Conservation (phyloP, 805 yeast species). For the Citeromyces nyonsensis region DNA sequence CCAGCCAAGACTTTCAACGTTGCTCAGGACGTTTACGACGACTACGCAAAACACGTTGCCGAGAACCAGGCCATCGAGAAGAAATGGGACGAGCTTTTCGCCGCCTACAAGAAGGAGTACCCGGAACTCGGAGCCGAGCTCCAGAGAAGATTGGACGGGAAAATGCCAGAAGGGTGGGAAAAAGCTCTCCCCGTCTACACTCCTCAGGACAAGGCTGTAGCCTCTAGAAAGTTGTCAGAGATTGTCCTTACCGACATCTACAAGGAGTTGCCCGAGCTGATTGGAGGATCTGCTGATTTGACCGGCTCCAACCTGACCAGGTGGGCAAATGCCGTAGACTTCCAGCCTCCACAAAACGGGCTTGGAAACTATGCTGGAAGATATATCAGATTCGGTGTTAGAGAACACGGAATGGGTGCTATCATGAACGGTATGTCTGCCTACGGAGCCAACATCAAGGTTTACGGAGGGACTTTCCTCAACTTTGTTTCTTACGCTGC, state of each 20-base stretch:
- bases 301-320: slow-evolving; percentile 94
- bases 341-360: slow-evolving; percentile 75
- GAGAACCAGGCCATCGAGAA: slow-evolving; percentile 55
- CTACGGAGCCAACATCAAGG: slow-evolving; percentile 70
- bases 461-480: slow-evolving; percentile 95
- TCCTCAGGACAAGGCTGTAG: slow-evolving; percentile 67
- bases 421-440: slow-evolving; percentile 95
- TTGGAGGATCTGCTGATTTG: slow-evolving; percentile 98
- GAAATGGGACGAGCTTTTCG: slow-evolving; percentile 60
- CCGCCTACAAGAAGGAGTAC: slow-evolving; percentile 47
- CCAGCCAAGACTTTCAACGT: slow-evolving; percentile 69
- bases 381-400: slow-evolving; percentile 93
- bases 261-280: slow-evolving; percentile 64
- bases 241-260: slow-evolving; percentile 48
- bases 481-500: slow-evolving; percentile 79
- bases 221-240: slow-evolving; percentile 91
- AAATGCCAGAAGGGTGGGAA: slow-evolving; percentile 78
- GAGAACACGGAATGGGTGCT: slow-evolving; percentile 99
- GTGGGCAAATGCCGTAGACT: slow-evolving; percentile 70
- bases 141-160: slow-evolving; percentile 58
- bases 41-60: slow-evolving; percentile 38
- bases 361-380: slow-evolving; percentile 85
- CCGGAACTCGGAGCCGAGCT: slow-evolving; percentile 72
- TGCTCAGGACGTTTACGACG: slow-evolving; percentile 70
- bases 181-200: slow-evolving; percentile 65